Base-by-base conservation (phyloP, 2,329 filamentous ascomycete species). In the Botrytis sinoallii region DNA sequence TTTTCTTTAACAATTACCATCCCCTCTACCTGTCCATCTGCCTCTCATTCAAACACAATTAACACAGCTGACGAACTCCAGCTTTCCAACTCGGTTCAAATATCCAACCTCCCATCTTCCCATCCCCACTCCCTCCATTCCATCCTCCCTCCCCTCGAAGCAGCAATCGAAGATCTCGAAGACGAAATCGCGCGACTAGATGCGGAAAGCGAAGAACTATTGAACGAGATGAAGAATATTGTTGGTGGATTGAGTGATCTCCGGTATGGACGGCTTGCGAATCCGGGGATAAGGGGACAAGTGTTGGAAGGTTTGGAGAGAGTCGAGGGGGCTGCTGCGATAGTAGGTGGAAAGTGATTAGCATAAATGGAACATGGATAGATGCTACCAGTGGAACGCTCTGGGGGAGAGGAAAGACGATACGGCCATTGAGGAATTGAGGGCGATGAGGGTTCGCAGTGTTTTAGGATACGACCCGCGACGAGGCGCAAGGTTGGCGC, bases 221-320 rank as follows among this genome's bases (percentile, higher is more conserved):
- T 92, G 9, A 84, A 87, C 6, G 87, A 89, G 18, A 87, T 96
- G 70, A 86, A 87, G 76, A 86, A 89, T 73, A 91, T 87, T 0
- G 87, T 96, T 25, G 91, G 91, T 46, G 89, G 88, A 66, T 84
- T 97, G 81, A 97, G 93, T 82, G 93, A 97, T 82, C 85, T 97
- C 72, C 90, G 93, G 64, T 95, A 96, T 79, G 94, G 94, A 55
- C 90, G 90, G 72, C 87, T 96, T 74, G 86, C 88, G 52, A 92
- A 92, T 76, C 82, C 86, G 35, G 86, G 89, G 74, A 83, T 95
- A 46, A 86, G 85, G 40, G 86, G 89, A 65, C 91, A 94, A 77
- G 88, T 93, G 44, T 83, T 94, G 29, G 88, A 91, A 65, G 91
- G 91, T 9, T 84, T 96, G 52, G 84, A 85, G 75, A 86, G 87